phyloP scores from a whole-genome alignment of 768 basidiomycete genomes.

The Nidularia pulvinata region DNA sequence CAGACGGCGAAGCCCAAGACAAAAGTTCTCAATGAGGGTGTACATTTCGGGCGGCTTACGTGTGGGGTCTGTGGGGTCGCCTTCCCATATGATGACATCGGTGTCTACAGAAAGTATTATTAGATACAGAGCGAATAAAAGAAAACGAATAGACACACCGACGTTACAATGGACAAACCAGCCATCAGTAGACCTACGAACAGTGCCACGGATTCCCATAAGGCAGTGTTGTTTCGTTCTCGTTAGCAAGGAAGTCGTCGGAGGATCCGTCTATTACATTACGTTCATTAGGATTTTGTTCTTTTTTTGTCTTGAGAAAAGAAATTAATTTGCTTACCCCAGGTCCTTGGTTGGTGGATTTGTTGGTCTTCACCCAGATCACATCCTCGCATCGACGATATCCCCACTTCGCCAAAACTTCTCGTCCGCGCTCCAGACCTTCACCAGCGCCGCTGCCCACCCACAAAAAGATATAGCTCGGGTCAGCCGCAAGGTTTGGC shows the following conservation, averaged over 20 bases:
- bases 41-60: conserved; percentile 96
- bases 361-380: conserved; percentile 98
- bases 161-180: conserved; percentile 99
- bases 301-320: background rate
- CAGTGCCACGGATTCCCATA: conserved; percentile 97
- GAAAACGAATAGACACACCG: conserved; percentile 46
- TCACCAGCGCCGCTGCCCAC: conserved; percentile 90
- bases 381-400: conserved; percentile 96
- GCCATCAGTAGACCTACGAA: conserved; percentile 90
- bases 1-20: conserved; percentile 88
- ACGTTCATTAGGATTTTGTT: conserved; percentile 5
- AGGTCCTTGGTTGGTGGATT: conserved; percentile 66
- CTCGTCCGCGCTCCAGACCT: conserved; percentile 89
- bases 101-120: conserved; percentile 55
- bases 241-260: conserved; percentile 83
- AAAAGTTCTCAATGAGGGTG: conserved; percentile 96
- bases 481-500: conserved; percentile 83
- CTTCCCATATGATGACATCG: conserved; percentile 97
- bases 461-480: conserved; percentile 95
- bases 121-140: background rate
- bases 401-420: conserved; percentile 92
- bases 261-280: conserved; percentile 68
- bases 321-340: conserved; percentile 62
- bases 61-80: conserved; percentile 81
- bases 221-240: conserved; percentile 96